These are phyloP conservation scores for Colletotrichum liaoningense DNA, from an alignment of 2,329 filamentous ascomycete species.

Conservation along the genomic window DNA sequence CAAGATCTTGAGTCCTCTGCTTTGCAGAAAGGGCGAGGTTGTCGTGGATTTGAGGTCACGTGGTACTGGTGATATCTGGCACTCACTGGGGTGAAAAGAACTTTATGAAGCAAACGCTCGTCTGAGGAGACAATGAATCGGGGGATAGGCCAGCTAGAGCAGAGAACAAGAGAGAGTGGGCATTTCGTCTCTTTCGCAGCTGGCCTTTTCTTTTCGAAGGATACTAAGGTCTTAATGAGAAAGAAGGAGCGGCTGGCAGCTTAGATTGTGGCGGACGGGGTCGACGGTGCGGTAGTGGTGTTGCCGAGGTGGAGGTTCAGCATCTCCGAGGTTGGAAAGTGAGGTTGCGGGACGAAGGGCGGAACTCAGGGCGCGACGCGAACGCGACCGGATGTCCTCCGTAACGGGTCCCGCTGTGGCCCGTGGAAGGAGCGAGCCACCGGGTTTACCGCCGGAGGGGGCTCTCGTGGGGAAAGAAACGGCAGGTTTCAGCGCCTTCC, in stretches of 20 bases:
- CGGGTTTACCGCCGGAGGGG: not conserved
- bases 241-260: not conserved
- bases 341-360: slow-evolving; percentile 21
- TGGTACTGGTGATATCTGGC: not conserved
- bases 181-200: slow-evolving; percentile 2
- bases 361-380: slow-evolving; percentile 24
- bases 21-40: not conserved
- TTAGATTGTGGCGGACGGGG: not conserved
- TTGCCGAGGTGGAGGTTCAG: slow-evolving; percentile 2
- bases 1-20: not conserved
- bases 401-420: slow-evolving; percentile 18
- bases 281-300: not conserved
- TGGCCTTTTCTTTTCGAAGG: not conserved
- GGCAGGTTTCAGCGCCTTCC: not conserved
- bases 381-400: slow-evolving; percentile 21
- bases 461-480: not conserved
- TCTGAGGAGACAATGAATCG: not conserved
- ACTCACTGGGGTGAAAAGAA: slow-evolving; percentile 1
- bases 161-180: not conserved
- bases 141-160: slow-evolving; percentile 8
- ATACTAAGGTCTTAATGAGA: not conserved
- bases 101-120: not conserved
- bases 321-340: slow-evolving; percentile 20
- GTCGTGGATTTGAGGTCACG: not conserved
- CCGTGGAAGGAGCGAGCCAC: slow-evolving; percentile 10